Evolutionary conservation across 352 stramenopile species (phyloP).

Genomic region (Aphanomyces invadans): DNA sequence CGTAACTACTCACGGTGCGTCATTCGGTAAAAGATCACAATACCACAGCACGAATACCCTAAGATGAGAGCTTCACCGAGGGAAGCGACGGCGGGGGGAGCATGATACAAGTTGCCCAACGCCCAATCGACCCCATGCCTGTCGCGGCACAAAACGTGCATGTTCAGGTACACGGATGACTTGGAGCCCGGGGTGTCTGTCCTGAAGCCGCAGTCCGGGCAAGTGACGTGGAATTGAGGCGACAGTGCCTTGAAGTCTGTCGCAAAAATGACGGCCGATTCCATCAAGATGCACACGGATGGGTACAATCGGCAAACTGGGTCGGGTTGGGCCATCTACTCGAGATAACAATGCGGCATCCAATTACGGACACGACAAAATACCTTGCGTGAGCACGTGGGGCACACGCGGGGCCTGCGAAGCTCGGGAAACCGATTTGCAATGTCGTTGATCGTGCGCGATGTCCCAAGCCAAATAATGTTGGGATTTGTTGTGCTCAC

Average conservation of each 20-base stretch:
- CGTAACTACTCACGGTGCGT: background rate
- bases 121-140: background rate
- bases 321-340: background rate
- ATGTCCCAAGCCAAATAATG: conserved; percentile 11
- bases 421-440: background rate
- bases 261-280: conserved; percentile 11
- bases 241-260: background rate
- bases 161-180: background rate
- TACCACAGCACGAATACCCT: background rate
- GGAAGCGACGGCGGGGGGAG: background rate
- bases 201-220: background rate
- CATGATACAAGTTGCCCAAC: conserved; percentile 1
- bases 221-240: background rate
- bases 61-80: background rate
- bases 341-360: background rate
- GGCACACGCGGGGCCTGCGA: background rate
- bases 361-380: too few relatives aligned
- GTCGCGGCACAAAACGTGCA: background rate
- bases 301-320: conserved; percentile 10
- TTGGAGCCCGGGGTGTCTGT: background rate
- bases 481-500: background rate
- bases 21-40: background rate
- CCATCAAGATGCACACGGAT: conserved; percentile 1
- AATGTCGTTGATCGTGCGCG: background rate
- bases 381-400: background rate